A percentile compares a stretch with the other conserved stretches of the same genome.
Evolutionary conservation across 768 basidiomycete species (phyloP).

Genomic region (Termitomyces sp.): DNA sequence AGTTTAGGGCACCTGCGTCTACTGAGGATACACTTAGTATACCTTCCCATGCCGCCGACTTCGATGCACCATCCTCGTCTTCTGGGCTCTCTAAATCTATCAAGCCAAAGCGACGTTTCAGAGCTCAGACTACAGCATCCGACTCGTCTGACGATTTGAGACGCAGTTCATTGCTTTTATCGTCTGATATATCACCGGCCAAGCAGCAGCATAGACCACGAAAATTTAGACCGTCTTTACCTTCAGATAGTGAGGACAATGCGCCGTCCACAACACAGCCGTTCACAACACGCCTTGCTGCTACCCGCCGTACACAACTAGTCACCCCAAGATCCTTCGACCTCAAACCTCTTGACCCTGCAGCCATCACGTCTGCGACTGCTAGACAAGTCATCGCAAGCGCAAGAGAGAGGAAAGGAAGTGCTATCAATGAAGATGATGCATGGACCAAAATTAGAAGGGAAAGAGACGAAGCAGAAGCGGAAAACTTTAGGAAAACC

Average conservation of each 20-base stretch:
- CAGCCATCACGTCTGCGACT: slow-evolving; percentile 11
- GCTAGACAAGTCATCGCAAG: slow-evolving; percentile 24
- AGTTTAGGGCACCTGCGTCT: background rate
- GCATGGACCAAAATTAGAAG: slow-evolving; percentile 76
- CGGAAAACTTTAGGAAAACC: slow-evolving; percentile 62
- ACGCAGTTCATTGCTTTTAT: slow-evolving; percentile 6
- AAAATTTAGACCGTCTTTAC: background rate
- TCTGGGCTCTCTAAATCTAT: background rate
- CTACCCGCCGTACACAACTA: slow-evolving; percentile 21
- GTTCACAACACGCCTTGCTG: slow-evolving; percentile 38
- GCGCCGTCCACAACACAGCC: slow-evolving; percentile 30
- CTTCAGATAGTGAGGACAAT: slow-evolving; percentile 28
- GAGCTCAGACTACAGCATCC: slow-evolving; percentile 2
- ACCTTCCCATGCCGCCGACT: slow-evolving; percentile 8
- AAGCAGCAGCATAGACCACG: slow-evolving; percentile 1
- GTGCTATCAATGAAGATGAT: slow-evolving; percentile 61
- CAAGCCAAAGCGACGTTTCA: background rate
- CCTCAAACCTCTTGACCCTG: slow-evolving; percentile 14
- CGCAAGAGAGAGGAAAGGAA: slow-evolving; percentile 38
- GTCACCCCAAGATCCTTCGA: slow-evolving; percentile 10
- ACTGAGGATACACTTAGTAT: slow-evolving; percentile 13
- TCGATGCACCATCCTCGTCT: background rate
- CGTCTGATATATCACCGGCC: background rate
- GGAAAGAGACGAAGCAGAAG: slow-evolving; percentile 64
- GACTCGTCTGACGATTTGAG: slow-evolving; percentile 3